Evolutionary conservation across 805 yeast species (phyloP).

Genomic region (Kodamaea hsintzibuensis): DNA sequence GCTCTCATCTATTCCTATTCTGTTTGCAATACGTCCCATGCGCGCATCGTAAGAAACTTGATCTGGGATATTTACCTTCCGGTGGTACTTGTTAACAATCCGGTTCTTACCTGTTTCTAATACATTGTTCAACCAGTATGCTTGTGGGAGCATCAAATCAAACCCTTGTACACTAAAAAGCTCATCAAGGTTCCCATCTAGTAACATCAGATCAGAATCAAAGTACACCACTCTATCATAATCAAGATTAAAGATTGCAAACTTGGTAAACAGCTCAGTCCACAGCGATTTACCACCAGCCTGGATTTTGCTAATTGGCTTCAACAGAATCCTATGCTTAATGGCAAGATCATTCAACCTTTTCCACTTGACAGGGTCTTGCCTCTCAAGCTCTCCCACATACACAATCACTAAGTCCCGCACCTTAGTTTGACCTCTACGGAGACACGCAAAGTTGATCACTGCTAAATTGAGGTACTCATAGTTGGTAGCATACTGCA

Average conservation of each 20-base stretch:
- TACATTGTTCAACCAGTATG: slow-evolving; percentile 34
- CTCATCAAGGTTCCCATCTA: slow-evolving; percentile 30
- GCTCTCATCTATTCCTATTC: slow-evolving; percentile 5
- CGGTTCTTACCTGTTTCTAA: slow-evolving; percentile 13
- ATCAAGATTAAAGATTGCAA: slow-evolving; percentile 50
- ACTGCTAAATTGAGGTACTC: slow-evolving; percentile 54
- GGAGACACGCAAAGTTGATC: slow-evolving; percentile 42
- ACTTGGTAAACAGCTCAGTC: slow-evolving; percentile 55
- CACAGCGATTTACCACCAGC: slow-evolving; percentile 34
- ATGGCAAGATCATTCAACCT: slow-evolving; percentile 14
- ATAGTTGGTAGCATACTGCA: slow-evolving; percentile 58
- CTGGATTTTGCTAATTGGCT: slow-evolving; percentile 21
- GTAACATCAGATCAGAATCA: slow-evolving; percentile 57
- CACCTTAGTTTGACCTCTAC: slow-evolving; percentile 33
- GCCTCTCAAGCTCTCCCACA: slow-evolving; percentile 16
- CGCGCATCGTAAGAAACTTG: slow-evolving; percentile 11
- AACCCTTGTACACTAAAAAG: slow-evolving; percentile 20
- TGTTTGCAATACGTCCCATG: slow-evolving; percentile 15
- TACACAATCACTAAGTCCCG: slow-evolving; percentile 51
- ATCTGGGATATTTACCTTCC: slow-evolving; percentile 16
- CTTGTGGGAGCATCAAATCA: slow-evolving; percentile 27
- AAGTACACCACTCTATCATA: slow-evolving; percentile 56
- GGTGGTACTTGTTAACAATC: slow-evolving; percentile 9
- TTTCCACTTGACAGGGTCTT: slow-evolving; percentile 15
- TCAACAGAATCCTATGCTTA: slow-evolving; percentile 26